phyloP scores from a whole-genome alignment of 202 grass and related monocot species.

The Hordeum pubiflorum region DNA sequence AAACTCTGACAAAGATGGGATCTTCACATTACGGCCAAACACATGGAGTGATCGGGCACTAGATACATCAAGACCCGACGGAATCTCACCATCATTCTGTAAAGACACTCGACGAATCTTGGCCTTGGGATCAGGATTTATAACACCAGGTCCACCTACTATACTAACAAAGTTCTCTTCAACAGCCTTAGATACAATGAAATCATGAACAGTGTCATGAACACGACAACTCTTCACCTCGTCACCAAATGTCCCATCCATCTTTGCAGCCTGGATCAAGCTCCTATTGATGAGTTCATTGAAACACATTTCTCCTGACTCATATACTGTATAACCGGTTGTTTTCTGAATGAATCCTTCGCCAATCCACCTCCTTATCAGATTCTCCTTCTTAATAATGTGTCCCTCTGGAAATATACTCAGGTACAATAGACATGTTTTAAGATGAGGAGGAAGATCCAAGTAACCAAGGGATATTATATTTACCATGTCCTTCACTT shows the following conservation, averaged over 20 bases:
- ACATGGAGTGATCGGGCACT: not conserved
- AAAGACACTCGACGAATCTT: not conserved
- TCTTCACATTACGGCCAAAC: not conserved
- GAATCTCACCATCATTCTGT: not conserved
- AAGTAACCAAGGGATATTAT: not conserved
- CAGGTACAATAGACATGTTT: not conserved
- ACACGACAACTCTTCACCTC: not conserved
- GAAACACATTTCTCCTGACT: not conserved
- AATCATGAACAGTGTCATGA: not conserved
- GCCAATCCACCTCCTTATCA: not conserved
- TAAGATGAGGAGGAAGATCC: not conserved
- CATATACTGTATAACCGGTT: not conserved
- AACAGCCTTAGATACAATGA: not conserved
- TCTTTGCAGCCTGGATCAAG: not conserved
- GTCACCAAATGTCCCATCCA: not conserved
- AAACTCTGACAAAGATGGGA: not conserved
- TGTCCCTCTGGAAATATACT: not conserved
- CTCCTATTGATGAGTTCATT: not conserved
- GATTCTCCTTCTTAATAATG: not conserved
- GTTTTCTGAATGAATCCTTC: not conserved
- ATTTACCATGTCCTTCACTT: not conserved
- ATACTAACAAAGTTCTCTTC: not conserved
- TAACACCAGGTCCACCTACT: not conserved
- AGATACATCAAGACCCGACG: not conserved
- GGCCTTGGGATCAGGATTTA: not conserved